Evolutionary conservation across 2,329 filamentous ascomycete genomes (phyloP).

Genomic region (Phialemoniopsis sp.): DNA sequence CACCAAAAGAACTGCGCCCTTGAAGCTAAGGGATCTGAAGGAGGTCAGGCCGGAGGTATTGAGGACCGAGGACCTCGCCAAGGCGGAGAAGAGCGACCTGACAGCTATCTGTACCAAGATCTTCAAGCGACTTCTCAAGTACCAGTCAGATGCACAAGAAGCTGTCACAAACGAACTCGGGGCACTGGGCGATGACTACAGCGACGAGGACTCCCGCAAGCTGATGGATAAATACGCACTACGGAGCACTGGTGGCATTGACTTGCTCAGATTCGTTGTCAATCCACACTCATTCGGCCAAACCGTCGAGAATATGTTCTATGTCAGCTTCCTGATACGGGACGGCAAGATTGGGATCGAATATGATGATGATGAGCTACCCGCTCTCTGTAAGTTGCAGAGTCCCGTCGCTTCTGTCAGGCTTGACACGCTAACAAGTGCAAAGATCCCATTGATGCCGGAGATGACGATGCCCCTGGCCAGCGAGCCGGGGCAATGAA

Average conservation of each 20-base stretch:
- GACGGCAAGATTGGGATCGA: conserved; percentile 77
- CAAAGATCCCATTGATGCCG: conserved; percentile 37
- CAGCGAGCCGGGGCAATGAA: conserved; percentile 53
- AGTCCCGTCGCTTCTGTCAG: conserved; percentile 1
- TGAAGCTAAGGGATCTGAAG: conserved; percentile 63
- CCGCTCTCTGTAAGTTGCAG: conserved; percentile 69
- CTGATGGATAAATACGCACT: conserved; percentile 65
- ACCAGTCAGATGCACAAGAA: conserved; percentile 41
- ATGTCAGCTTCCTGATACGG: conserved; percentile 87
- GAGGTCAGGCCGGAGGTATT: conserved; percentile 79
- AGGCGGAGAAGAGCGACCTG: conserved; percentile 74
- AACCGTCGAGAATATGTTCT: conserved; percentile 95
- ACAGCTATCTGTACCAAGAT: conserved; percentile 73
- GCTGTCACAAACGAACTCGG: conserved; percentile 30
- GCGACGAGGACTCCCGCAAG: conserved; percentile 27
- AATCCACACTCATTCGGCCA: conserved; percentile 91
- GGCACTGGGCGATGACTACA: conserved; percentile 16
- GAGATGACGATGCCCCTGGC: conserved; percentile 39
- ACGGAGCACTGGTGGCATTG: conserved; percentile 65
- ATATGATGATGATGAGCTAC: conserved; percentile 68
- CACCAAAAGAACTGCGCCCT: conserved; percentile 65
- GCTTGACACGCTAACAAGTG: conserved; percentile 8
- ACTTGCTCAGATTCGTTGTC: conserved; percentile 81
- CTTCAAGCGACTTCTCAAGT: conserved; percentile 51
- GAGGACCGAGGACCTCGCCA: conserved; percentile 66